Evolutionary conservation across 106 monocot species (phyloP), one percentile per base, ranked within the genome.

Genomic region (Allium fistulosum): DNA sequence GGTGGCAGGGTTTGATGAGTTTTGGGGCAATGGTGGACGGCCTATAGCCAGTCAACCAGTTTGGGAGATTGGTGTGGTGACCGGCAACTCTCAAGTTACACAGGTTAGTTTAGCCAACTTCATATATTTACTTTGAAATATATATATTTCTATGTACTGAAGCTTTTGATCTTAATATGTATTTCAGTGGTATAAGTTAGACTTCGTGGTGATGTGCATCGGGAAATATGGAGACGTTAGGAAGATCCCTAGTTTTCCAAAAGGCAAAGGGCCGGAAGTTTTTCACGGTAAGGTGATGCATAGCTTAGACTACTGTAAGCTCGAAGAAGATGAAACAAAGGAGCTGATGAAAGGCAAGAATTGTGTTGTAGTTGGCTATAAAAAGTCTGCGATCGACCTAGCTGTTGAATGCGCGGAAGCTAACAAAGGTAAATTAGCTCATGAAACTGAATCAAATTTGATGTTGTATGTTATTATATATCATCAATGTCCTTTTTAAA

Each of bases 201-300:
- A 88, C 13, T 95, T 96, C 60, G 74, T 96, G 79, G 88, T 92
- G 59, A 82, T 96, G 84, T 96, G 96, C 77, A 77, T 84, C 16
- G 96, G 96, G 12, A 88, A 88, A 67, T 96, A 88, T 56, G 88
- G 96, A 1, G 96, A 84, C 27, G 49, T 92, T 28, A 81, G 91
- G 2, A 86, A 72, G 56, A 76, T 86, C 64, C 96, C 96, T 7
- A 69, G 46, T 3, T 96, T 84, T 51, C 86, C 86, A 0, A 17
- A 12, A 6, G 81, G 78, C 12, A 69, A 75, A 46, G 96, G 88
- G 9, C 83, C 85, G 4, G 92, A 96, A 59, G 69, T 84, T 9
- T 96, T 91, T 57, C 48, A 82, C 9, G 92, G 96, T 11, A 78
- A 75, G 71, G 88, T 86, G 52, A 78, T 96, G 88, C 96, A 96